phyloP scores from a whole-genome alignment of 305 asterid species.

The Plantago lanceolata region DNA sequence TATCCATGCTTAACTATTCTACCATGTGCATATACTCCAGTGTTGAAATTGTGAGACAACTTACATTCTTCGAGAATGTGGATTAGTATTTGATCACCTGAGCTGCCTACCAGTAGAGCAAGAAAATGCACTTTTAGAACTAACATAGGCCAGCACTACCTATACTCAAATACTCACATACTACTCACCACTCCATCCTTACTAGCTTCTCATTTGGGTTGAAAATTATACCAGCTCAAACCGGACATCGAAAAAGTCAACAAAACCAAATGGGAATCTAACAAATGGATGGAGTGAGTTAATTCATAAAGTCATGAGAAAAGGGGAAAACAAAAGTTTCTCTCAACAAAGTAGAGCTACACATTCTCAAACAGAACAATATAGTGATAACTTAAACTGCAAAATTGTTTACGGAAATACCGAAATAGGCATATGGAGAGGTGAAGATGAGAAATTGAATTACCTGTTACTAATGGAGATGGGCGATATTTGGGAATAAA shows the following conservation, averaged over 20 bases:
- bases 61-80: slow-evolving; percentile 54
- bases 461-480: slow-evolving; percentile 32
- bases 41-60: slow-evolving; percentile 31
- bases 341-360: background rate
- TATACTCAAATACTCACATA: too few relatives aligned
- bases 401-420: background rate
- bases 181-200: too few relatives aligned
- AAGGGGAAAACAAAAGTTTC: too few relatives aligned
- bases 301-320: too few relatives aligned
- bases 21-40: slow-evolving; percentile 42
- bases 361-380: background rate
- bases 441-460: too few relatives aligned
- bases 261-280: too few relatives aligned
- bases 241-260: too few relatives aligned
- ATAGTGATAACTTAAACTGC: background rate
- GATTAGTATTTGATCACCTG: slow-evolving; percentile 44
- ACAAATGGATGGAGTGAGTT: too few relatives aligned
- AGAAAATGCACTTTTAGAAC: slow-evolving; percentile 15
- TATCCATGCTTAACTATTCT: slow-evolving; percentile 54
- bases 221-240: too few relatives aligned
- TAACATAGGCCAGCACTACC: slow-evolving; percentile 3
- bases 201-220: too few relatives aligned
- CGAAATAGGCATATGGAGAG: too few relatives aligned
- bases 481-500: slow-evolving; percentile 20
- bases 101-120: slow-evolving; percentile 14